Base-by-base conservation (phyloP, 192 early-diverging fungal genomes). In the Funneliformis mosseae region DNA sequence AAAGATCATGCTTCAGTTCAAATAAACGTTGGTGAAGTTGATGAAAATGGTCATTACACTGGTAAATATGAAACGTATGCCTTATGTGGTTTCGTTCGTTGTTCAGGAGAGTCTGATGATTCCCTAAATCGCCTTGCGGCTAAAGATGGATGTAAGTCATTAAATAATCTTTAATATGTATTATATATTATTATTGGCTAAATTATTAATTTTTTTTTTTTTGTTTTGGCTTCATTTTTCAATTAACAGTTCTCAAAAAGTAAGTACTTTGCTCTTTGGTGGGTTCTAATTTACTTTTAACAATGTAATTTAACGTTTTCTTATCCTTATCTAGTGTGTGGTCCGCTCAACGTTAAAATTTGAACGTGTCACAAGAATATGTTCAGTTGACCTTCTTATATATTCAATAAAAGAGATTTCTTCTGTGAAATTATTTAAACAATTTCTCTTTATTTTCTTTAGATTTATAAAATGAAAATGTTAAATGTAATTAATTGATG, bases 1-100 rank as follows among this genome's bases (percentile, higher is more conserved):
- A 98, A 98, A 93, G 98, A 99, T 90, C 98, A 99, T 91, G 94
- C 97, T 72, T 92, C 96, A 45, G 94, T 99, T 88, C 98, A 98
- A 89, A 92, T 99, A 92, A 98, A 96, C 94, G 87, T 98, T 83
- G 96, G 88, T 78, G 95, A 96, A 80, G 96, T 98, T 76, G 93
- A 98, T 84, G 95, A 91, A 74, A 89, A 89, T 69, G 97, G 96
- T 80, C 89, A 88, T 80, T 83, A 89, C 84, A 92, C 89, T 71
- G 93, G 93, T 75, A 83, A 88, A 83, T 91, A 86, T 91, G 89
- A 93, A 87, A 94, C 93, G 88, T 97, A 94, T 87, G 96, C 95
- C 70, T 90, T 99, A 84, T 94, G 90, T 83, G 98, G 98, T 80
- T 94, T 94, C 85, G 93, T 98, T 83, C 94, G 98, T 84, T 85